Base-by-base conservation (phyloP, 495 filamentous ascomycete genomes). In the Podospora sp. region DNA sequence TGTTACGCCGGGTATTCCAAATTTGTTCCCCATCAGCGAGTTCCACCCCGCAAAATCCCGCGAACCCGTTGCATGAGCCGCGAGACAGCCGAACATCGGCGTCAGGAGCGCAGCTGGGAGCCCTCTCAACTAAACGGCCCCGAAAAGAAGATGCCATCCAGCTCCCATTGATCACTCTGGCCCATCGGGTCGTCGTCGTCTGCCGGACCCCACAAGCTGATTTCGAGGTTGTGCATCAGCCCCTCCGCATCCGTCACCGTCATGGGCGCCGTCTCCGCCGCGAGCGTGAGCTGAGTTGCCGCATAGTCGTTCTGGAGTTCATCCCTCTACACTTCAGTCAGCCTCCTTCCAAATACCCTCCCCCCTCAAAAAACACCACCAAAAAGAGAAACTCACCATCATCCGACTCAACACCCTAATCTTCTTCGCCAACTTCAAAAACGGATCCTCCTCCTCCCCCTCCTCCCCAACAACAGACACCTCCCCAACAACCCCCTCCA, bases 71-170 rank as follows among this genome's bases (percentile, higher is more conserved):
- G n/a, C n/a, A n/a, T n/a, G 29, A 33, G 29, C 52, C 52, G 52
- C 20, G 52, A 22, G 52, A 55, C 25, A 55, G 52, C 52, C 52
- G 52, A 55, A 55, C 14, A 55, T 55, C 52, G 20, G 52, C 52
- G 7, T 55, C 52, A 22, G n/a, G 52, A 55, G 20, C 18, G 52
- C 52, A 24, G 7, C 7, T 12, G n/a, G 1, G n/a, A 11, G 20
- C 7, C 20, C 52, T n/a, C 2, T 55, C 52, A 55, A 22, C 16
- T 21, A 16, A 59, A 59, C 21, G 2, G 16, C 2, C 56, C 56
- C 18, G 56, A 89, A 74, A 92, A 96, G 46, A 86, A 84, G 60
- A 77, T 76, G 1, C 89, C 87, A 66, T 92, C 87, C 53, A 96
- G n/a, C n/a, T 62, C 60, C 65, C 65, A 67, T 16, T 67, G 33